phyloP scores from a whole-genome alignment of 2,329 filamentous ascomycete species.

The Hymenoscyphus infarciens region DNA sequence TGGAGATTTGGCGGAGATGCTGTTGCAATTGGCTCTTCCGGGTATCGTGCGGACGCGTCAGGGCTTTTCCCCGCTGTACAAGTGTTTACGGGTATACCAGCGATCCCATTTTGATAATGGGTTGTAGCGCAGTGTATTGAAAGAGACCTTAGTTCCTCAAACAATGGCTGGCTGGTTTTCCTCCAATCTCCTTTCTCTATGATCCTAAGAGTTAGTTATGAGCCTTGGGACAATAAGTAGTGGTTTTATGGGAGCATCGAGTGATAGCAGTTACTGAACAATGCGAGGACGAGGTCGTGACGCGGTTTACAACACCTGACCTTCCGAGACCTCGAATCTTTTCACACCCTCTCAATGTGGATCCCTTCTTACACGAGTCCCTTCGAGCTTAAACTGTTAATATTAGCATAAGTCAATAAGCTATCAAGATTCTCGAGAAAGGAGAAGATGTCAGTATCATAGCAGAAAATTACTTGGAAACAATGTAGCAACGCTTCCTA shows the following conservation, averaged over 20 bases:
- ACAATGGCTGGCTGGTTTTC: neutral
- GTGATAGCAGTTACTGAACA: neutral
- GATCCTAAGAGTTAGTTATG: neutral
- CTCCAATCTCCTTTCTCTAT: neutral
- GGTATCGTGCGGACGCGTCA: neutral
- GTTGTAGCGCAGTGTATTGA: too few species aligned
- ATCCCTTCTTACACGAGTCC: slow-evolving; percentile 11
- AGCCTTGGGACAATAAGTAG: too few species aligned
- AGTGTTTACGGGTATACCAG: neutral
- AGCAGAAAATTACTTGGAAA: slow-evolving; percentile 8
- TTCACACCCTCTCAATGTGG: neutral
- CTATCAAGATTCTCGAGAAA: slow-evolving; percentile 4
- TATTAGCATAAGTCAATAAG: slow-evolving; percentile 5
- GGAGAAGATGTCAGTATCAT: slow-evolving; percentile 3
- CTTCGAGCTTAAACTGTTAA: slow-evolving; percentile 11
- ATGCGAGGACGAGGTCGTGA: too few species aligned
- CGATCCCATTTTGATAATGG: too few species aligned
- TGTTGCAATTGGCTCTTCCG: neutral
- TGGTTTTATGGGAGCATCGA: neutral
- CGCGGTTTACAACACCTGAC: too few species aligned
- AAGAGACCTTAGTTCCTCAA: neutral
- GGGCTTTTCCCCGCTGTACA: neutral
- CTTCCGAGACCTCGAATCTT: neutral
- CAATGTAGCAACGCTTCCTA: slow-evolving; percentile 8
- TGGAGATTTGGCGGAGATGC: neutral